Evolutionary conservation across 805 yeast species (phyloP).

Genomic region (Wickerhamomyces mucosus): DNA sequence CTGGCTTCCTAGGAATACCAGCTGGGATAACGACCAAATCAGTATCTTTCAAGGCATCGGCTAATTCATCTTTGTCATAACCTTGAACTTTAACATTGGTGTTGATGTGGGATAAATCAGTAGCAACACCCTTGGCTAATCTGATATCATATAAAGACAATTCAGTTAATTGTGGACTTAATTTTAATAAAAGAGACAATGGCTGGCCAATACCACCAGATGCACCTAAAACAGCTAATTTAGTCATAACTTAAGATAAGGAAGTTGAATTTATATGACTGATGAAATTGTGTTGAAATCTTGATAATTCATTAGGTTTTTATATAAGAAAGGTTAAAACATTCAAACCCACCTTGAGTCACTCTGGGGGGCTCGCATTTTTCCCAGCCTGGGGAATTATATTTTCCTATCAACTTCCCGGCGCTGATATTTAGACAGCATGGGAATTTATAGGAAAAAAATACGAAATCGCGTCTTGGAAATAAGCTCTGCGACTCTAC

Average conservation of each 20-base stretch:
- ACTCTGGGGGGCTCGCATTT: too few relatives aligned
- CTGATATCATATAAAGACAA: conserved; percentile 81
- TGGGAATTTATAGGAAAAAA: too few relatives aligned
- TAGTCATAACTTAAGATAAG: conserved; percentile 26
- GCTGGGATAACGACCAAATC: conserved; percentile 58
- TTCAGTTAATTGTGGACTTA: conserved; percentile 48
- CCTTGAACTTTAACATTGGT: conserved; percentile 53
- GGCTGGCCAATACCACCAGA: conserved; percentile 97
- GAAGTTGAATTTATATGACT: not conserved
- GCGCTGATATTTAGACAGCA: too few relatives aligned
- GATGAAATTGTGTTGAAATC: too few relatives aligned
- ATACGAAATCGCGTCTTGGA: too few relatives aligned
- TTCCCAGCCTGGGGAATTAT: too few relatives aligned
- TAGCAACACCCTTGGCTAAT: conserved; percentile 77
- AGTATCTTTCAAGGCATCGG: conserved; percentile 27
- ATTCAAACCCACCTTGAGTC: too few relatives aligned
- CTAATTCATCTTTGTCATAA: conserved; percentile 41
- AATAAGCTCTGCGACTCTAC: too few relatives aligned
- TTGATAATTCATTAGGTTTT: too few relatives aligned
- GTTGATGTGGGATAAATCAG: conserved; percentile 79
- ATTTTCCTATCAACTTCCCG: too few relatives aligned
- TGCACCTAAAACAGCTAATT: conserved; percentile 84
- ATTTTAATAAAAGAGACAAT: conserved; percentile 68
- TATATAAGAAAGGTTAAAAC: too few relatives aligned
- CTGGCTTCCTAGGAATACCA: conserved; percentile 90